These are phyloP conservation scores for Xanthoconium purpureum DNA, from an alignment of 768 basidiomycete genomes.

Conservation along the genomic window DNA sequence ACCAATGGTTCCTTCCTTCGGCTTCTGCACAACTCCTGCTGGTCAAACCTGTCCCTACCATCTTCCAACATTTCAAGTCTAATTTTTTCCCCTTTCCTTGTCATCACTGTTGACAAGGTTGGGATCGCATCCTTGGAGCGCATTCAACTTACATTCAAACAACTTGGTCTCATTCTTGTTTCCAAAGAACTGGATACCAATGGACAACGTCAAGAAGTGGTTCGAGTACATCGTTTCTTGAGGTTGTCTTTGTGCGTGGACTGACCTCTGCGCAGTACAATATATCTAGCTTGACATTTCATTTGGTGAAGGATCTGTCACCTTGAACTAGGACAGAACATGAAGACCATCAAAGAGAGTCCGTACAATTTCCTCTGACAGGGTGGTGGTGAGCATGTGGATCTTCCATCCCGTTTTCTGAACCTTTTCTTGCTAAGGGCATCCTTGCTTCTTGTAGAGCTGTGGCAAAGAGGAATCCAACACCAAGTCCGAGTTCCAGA, in stretches of 20 bases:
- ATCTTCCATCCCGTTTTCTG: constrained; percentile 19
- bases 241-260: background rate
- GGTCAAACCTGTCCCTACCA: too few species aligned
- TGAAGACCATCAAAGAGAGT: too few species aligned
- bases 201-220: constrained; percentile 99
- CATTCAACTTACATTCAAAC: constrained; percentile 92
- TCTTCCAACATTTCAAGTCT: too few species aligned
- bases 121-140: constrained; percentile 33
- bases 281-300: constrained; percentile 83
- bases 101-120: too few species aligned
- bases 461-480: too few species aligned
- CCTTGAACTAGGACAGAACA: constrained; percentile 92
- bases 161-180: constrained; percentile 94
- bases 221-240: constrained; percentile 61
- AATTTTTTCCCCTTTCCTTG: too few species aligned
- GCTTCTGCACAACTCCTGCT: too few species aligned
- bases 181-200: constrained; percentile 97
- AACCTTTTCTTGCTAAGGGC: constrained; percentile 29
- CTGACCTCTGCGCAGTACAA: constrained; percentile 1
- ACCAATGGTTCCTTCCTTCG: too few species aligned
- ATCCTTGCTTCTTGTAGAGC: background rate
- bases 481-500: constrained; percentile 36
- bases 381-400: constrained; percentile 71
- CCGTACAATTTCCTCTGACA: too few species aligned
- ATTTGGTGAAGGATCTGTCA: constrained; percentile 92